Evolutionary conservation across 495 filamentous ascomycete genomes (phyloP).

Genomic region (Neurospora sp.): DNA sequence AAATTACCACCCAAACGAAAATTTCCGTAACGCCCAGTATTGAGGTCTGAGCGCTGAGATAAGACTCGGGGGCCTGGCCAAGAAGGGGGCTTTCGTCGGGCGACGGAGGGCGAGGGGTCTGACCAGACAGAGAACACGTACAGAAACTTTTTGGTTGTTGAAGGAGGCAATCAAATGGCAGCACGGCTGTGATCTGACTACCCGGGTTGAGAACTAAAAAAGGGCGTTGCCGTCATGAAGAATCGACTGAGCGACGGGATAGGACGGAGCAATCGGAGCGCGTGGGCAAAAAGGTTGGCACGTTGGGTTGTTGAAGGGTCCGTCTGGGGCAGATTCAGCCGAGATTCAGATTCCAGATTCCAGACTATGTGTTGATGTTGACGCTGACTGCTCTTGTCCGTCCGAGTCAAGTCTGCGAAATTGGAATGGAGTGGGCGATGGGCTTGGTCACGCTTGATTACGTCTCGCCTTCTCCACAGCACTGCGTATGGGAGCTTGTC

Average conservation of each 20-base stretch:
- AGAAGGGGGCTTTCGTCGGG: background rate
- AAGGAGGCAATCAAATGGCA: background rate
- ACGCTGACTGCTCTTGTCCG: background rate
- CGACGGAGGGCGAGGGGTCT: background rate
- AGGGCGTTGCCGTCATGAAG: background rate
- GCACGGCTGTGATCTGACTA: no score
- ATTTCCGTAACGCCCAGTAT: no score
- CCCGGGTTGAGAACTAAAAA: background rate
- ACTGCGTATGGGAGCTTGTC: background rate
- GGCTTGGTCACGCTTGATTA: background rate
- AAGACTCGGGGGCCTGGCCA: background rate
- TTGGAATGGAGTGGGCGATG: background rate
- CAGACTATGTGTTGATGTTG: background rate
- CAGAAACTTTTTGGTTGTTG: background rate
- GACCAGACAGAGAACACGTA: background rate
- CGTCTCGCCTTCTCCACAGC: background rate
- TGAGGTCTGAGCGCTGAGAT: no score
- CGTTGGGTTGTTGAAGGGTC: background rate
- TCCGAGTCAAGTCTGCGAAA: background rate
- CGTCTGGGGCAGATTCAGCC: background rate
- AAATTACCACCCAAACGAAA: no score
- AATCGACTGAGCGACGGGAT: background rate
- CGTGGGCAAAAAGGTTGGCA: background rate
- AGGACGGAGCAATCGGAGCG: background rate
- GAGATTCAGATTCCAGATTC: background rate